A percentile compares a stretch with the other conserved stretches of the same genome.
phyloP scores from a whole-genome alignment of 345 rosid species.

The Eucalyptus polyanthemos region DNA sequence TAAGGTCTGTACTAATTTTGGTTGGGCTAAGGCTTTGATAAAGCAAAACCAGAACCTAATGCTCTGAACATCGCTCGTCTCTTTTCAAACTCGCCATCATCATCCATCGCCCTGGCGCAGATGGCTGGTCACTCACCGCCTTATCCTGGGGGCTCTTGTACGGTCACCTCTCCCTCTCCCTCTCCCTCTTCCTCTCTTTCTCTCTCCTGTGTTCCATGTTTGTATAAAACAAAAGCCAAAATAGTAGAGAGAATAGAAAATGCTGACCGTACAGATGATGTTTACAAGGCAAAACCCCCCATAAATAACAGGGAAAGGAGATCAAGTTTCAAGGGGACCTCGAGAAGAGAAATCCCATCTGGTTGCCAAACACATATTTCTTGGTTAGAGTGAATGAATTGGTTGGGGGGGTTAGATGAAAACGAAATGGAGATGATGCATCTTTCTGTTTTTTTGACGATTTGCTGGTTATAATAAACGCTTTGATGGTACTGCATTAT shows the following conservation, averaged over 20 bases:
- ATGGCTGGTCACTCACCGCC: not conserved
- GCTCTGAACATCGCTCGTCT: not conserved
- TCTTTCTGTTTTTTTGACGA: not conserved
- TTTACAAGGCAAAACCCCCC: not conserved
- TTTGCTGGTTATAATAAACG: not conserved
- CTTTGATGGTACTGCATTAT: not conserved
- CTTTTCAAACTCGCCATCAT: not conserved
- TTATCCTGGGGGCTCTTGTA: not conserved
- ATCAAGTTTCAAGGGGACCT: not conserved
- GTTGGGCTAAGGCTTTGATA: not conserved
- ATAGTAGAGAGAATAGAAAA: not conserved
- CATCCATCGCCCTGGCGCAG: not conserved
- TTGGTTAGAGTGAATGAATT: not conserved
- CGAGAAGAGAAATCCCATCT: not conserved
- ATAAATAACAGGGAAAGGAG: not conserved
- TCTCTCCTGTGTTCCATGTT: not conserved
- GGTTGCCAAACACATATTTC: not conserved
- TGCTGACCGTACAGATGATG: not conserved
- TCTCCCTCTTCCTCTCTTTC: not conserved
- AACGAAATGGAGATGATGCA: not conserved
- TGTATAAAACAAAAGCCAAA: not conserved
- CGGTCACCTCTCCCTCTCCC: not conserved
- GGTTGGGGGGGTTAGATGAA: not conserved
- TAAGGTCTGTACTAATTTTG: not conserved
- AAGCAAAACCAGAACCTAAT: not conserved